These are phyloP conservation scores for Kitagawia praeruptora DNA, from an alignment of 129 eudicot species.

Conservation along the genomic window DNA sequence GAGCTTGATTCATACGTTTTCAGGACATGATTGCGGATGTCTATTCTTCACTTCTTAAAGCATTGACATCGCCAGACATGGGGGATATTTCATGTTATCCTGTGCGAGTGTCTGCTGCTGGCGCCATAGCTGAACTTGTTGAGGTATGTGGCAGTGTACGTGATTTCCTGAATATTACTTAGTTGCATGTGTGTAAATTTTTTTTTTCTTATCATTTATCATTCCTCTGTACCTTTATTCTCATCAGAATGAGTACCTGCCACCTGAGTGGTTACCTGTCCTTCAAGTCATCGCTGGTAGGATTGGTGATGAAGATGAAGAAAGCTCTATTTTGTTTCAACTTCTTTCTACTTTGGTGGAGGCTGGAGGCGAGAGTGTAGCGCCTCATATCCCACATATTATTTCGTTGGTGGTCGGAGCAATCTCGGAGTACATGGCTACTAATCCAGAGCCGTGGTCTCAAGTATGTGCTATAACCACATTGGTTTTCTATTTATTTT, in stretches of 20 bases:
- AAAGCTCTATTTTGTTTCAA: constrained; percentile 47
- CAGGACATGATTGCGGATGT: constrained; percentile 63
- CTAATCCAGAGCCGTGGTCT: constrained; percentile 53
- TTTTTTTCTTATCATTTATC: neutral
- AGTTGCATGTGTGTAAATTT: neutral
- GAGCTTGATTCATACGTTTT: constrained; percentile 11
- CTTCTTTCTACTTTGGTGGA: constrained; percentile 66
- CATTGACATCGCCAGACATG: constrained; percentile 40
- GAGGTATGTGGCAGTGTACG: constrained; percentile 33
- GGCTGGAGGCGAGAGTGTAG: constrained; percentile 55
- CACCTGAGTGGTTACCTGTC: constrained; percentile 69
- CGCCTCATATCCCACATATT: constrained; percentile 51
- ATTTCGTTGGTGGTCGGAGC: constrained; percentile 38
- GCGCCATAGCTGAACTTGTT: constrained; percentile 65
- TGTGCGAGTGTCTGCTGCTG: constrained; percentile 68
- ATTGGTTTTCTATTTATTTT: neutral
- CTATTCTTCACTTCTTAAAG: constrained; percentile 50
- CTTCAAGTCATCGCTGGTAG: constrained; percentile 56
- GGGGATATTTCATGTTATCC: constrained; percentile 54
- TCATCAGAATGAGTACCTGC: constrained; percentile 60
- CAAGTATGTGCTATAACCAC: constrained; percentile 34
- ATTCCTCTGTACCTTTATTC: constrained; percentile 1
- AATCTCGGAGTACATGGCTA: constrained; percentile 40
- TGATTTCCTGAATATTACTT: neutral
- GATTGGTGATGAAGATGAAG: constrained; percentile 47